Evolutionary conservation across 208 protist species (phyloP), one percentile per base, ranked within the genome.

Genomic region (Leishmania turanica): DNA sequence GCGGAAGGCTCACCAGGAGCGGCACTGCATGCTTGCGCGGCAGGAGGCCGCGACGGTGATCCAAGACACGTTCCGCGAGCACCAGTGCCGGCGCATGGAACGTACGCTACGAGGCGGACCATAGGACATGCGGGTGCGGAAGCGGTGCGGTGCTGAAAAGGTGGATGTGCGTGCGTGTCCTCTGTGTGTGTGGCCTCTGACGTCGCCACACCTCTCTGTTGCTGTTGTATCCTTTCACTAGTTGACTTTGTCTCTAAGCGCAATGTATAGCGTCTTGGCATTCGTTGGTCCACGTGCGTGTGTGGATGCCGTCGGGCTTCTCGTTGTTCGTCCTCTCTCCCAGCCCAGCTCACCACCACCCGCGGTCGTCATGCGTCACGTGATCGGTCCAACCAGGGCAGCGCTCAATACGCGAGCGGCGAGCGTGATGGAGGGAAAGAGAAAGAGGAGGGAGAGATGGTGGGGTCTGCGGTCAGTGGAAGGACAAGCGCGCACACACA

Each of bases 11-110:
- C 86, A 81, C 11, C 47, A 84, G 15, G 64, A 37, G 70, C 45
- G 70, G 27, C 85, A 93, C 62, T 69, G 75, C 45, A 60, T 37
- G 56, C 73, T 84, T 31, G 71, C 84, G 42, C 75, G 73, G 31
- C 83, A 90, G 31, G 94, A 97, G 84, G 92, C 94, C 1, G 92
- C 92, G 24, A 82, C 42, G 7, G 73, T 89, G 7, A 97, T 97
- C 66, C 94, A 97, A 80, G 56, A 85, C 15, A 87, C 86, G 34
- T 97, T 92, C 85, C 82, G 85, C 51, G 45, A 37, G n/a, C 85
- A 92, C 76, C 75, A 75, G 76, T 51, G 73, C 24, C 87, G 84
- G 27, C 27, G 71, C n/a, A 15, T n/a, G 60, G 37, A 34, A 24
- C 34, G 42, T 17, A 54, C 66, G 49, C 40, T 40, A 34, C 70